phyloP scores from a whole-genome alignment of 306 rosid genomes.

The Lathyrus aphaca region DNA sequence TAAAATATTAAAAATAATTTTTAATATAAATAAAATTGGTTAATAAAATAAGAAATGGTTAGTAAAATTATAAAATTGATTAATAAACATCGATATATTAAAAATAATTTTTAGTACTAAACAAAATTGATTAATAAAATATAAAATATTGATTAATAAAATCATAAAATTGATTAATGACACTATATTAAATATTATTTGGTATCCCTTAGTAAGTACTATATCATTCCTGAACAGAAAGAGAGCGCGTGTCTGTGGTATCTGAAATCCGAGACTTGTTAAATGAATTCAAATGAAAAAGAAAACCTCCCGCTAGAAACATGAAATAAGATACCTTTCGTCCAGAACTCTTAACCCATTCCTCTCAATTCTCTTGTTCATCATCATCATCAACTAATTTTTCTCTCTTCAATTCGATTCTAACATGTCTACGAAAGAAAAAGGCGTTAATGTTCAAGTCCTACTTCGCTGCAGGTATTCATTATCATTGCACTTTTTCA shows the following conservation, averaged over 20 bases:
- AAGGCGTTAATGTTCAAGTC: slow-evolving; percentile 94
- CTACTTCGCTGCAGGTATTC: slow-evolving; percentile 91
- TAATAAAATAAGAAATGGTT: no score
- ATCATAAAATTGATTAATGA: no score
- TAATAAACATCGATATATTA: no score
- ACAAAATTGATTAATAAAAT: no score
- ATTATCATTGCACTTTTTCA: background rate
- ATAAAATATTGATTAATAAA: no score
- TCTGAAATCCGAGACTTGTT: background rate
- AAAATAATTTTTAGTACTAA: no score
- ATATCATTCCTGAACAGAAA: background rate
- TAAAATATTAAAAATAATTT: no score
- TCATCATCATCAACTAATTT: background rate
- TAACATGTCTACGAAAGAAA: slow-evolving; percentile 81
- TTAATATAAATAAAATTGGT: no score
- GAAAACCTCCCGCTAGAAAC: slow-evolving; percentile 28
- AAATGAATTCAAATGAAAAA: background rate
- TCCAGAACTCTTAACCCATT: background rate
- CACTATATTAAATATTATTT: no score
- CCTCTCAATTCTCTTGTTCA: background rate
- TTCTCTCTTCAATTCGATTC: background rate
- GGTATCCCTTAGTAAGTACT: no score
- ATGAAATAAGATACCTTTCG: background rate
- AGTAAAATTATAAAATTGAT: no score
- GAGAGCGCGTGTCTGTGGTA: background rate